Evolutionary conservation across 352 stramenopile species (phyloP).

Genomic region (Thalassiosira exigua): DNA sequence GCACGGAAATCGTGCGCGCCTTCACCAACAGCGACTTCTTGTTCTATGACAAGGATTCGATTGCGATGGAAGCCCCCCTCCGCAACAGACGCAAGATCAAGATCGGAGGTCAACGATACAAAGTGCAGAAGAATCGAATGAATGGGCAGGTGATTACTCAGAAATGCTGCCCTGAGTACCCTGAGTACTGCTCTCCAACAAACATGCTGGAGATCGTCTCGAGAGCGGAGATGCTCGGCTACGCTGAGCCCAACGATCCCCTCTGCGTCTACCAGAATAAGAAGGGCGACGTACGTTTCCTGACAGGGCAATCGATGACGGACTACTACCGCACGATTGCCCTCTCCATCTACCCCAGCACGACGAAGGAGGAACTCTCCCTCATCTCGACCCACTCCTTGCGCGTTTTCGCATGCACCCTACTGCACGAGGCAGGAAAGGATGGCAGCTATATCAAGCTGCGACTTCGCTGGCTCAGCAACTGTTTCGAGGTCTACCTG

Average conservation of each 20-base stretch:
- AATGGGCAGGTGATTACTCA: constrained; percentile 5
- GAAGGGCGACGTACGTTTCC: background rate
- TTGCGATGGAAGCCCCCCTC: constrained; percentile 3
- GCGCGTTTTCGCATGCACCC: constrained; percentile 24
- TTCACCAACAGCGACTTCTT: constrained; percentile 17
- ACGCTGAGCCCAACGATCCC: background rate
- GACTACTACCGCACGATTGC: background rate
- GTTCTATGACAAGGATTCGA: constrained; percentile 4
- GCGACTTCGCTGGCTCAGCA: constrained; percentile 26
- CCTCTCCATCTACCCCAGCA: background rate
- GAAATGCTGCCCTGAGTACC: background rate
- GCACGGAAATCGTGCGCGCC: background rate
- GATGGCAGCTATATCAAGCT: constrained; percentile 23
- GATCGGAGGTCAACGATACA: background rate
- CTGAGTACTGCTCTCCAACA: background rate
- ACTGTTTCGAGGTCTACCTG: constrained; percentile 35
- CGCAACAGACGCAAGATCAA: background rate
- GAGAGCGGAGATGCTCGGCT: background rate
- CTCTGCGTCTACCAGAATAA: constrained; percentile 9
- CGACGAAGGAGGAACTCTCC: background rate
- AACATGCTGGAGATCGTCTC: background rate
- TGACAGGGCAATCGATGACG: constrained; percentile 7
- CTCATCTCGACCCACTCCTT: constrained; percentile 17
- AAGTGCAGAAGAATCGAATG: constrained; percentile 17
- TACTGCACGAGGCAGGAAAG: constrained; percentile 25